Base-by-base conservation (phyloP, 164 flowering plant species). In the Tetracentron sinense region DNA sequence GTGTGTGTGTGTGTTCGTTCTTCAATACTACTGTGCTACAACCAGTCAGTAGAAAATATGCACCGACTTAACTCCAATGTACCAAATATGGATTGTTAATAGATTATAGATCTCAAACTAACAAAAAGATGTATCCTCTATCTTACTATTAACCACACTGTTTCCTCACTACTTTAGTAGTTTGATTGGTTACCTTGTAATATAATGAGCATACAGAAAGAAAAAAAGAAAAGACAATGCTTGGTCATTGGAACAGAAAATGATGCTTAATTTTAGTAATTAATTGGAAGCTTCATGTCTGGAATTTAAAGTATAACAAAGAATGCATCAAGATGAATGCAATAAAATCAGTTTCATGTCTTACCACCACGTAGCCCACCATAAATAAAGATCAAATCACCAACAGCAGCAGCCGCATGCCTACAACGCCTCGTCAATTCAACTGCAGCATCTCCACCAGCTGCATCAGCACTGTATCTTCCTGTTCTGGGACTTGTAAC, bases 281-380 rank as follows among this genome's bases (percentile, higher is more conserved):
- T 10, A 42, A 0, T 28, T 54, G 25, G 53, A 42, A 63, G 20
- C 42, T 54, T n/a, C 42, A 22, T 29, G 19, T 23, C 11, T 28
- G n/a, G n/a, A n/a, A n/a, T n/a, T n/a, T 11, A 29, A 27, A 50
- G 25, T 15, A n/a, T 2, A 49, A 25, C 19, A 65, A n/a, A 19
- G 3, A 53, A 19, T 26, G 52, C 27, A n/a, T 28, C 46, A 28
- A 25, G 25, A 25, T 26, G 53, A 42, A 23, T 27, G 23, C 19
- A 23, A 11, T 19, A 26, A 23, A 30, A 62, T 4, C 12, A 68
- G 52, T 47, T 67, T 54, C 61, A 61, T 42, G 25, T 51, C 92
- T 79, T 79, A 95, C 99, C 99, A 69, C 99, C 99, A 82, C 99
- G 97, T 64, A 95, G 77, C 70, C 99, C 99, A 56, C 99, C 99